Percentiles rank a stretch among this genome's conserved stretches.
These are phyloP conservation scores for Ceratocystis colombiana DNA, from an alignment of 2,329 filamentous ascomycete species.

Conservation along the genomic window DNA sequence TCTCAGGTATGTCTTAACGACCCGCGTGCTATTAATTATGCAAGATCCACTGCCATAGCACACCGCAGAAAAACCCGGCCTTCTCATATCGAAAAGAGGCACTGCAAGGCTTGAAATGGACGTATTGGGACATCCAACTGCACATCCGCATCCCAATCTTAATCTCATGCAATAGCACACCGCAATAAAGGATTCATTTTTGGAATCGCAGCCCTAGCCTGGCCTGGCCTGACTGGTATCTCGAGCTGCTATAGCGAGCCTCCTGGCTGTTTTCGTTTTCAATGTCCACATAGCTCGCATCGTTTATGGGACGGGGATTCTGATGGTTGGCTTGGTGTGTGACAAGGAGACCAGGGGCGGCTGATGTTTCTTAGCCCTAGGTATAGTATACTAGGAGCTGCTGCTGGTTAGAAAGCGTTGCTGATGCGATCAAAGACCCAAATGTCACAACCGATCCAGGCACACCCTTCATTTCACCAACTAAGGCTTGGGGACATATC, in stretches of 20 bases:
- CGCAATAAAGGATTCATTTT: neutral
- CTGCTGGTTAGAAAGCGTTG: too few species aligned
- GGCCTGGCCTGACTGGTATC: neutral
- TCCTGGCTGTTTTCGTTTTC: neutral
- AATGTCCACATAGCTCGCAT: neutral
- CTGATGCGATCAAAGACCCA: neutral
- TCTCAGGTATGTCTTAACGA: neutral
- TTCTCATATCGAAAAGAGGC: neutral
- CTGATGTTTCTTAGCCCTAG: neutral
- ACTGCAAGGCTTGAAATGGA: neutral
- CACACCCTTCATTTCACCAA: neutral
- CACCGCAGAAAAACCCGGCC: neutral
- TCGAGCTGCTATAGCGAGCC: neutral
- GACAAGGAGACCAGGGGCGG: neutral
- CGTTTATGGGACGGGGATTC: neutral
- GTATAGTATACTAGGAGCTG: neutral
- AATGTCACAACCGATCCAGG: neutral
- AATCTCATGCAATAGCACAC: conserved; percentile 10
- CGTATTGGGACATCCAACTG: neutral
- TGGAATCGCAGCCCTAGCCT: neutral
- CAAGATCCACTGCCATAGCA: neutral
- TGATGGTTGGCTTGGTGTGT: neutral
- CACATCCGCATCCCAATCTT: conserved; percentile 6
- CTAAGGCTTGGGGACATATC: too few species aligned
- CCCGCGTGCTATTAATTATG: neutral